Base-by-base conservation (phyloP, 352 stramenopile species). In the Peronospora belbahrii region DNA sequence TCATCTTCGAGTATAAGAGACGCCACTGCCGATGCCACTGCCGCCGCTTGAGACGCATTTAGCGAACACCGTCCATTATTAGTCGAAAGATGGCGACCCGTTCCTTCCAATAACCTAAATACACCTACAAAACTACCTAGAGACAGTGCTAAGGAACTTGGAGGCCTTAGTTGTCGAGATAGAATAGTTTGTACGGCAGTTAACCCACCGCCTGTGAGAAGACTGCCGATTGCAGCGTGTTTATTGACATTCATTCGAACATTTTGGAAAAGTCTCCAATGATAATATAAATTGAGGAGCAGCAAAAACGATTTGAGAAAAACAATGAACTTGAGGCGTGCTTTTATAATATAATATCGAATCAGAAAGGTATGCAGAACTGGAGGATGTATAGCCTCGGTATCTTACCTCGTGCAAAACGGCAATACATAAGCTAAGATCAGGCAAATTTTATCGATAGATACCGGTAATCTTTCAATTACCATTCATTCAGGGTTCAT, bases 111-210 rank as follows among this genome's bases (percentile, higher is more conserved):
- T 10, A 87, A 13, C 0, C 75, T 73, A 20, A 85, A 87, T 6
- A 48, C 32, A 70, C 75, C 71, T 10, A 84, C 66, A 35, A 86
- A 83, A 41, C 61, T 65, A 6, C 67, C 65, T 20, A 86, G 50
- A 0, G 71, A 59, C 24, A 83, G 40, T 14, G 72, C 73, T 8
- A 87, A 48, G 2, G 70, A 67, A 33, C 64, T 75, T 6, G 75
- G 72, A 3, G 51, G 27, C 38, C 52, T 44, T 3, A 82, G 23
- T 24, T 50, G 35, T 22, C 72, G 63, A 39, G 72, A 62, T 3
- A 85, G 33, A 31, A 85, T 22, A 35, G 30, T 59, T 40, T 84
- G 72, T 20, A 54, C 35, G 0, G 53, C 41, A 7, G 73, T 50
- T 28, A 78, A 15, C 0, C 62, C 62, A 11, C 70, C 72, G 14